Evolutionary conservation across 768 basidiomycete genomes (phyloP), one percentile per base, ranked within the genome.

Genomic region (Rhodotorula babjevae): DNA sequence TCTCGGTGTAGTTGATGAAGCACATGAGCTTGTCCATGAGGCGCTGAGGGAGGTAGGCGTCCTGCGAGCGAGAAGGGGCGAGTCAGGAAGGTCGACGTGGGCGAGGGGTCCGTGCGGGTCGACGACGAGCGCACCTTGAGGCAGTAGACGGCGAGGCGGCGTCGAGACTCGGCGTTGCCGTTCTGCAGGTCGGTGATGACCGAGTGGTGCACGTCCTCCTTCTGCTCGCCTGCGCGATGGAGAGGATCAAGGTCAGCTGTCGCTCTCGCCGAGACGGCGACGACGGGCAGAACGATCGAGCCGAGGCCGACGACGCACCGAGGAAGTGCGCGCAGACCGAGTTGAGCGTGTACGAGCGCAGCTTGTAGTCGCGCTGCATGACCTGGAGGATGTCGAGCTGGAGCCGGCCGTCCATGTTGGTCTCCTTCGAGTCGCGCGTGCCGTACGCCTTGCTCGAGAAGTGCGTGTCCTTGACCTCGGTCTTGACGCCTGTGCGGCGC

Each of bases 401-500:
- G 18, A 99, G 83, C 36, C 96, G 88, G 40, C 96, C 96, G 73
- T 95, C 92, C 40, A 98, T 85, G 19, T 84, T 82, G 1, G 94
- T 93, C 67, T 93, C 92, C 80, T 98, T 98, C 0, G 93, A 96
- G 81, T 96, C 93, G 61, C 96, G 90, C 77, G 93, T 91, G 29
- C 96, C 96, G 77, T 93, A 98, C 1, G 96, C 96, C 79, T 93
- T 96, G 0, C 94, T 97, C 12, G 93, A 96, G 82, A 99, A 99
- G 80, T 99, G 96, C 0, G 96, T 92, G 65, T 89, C 91, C 81
- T 95, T 97, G 61, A 87, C 86, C 80, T 90, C 88, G 0, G 92
- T 87, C 81, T 86, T 89, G 65, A 85, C 77, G 69, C 86, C 95
- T 97, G 53, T n/a, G 19, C 55, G 33, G 46, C 67, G 55, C 19